Conservation (phyloP, 2,329 filamentous ascomycete genomes). For the Fusarium pseudoanthophilum region DNA sequence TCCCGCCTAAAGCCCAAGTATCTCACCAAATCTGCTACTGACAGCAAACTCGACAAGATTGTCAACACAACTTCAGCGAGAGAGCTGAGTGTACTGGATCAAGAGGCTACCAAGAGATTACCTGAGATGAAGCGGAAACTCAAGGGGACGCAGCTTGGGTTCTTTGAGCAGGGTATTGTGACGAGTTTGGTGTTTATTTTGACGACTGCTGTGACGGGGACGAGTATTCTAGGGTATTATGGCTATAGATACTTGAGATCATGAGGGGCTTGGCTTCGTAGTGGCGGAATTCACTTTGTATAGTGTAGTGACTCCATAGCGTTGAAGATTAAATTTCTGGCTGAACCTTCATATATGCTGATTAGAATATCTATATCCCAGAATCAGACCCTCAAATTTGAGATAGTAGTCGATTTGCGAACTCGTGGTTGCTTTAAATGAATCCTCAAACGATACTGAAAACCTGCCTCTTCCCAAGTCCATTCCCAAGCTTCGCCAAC, state of each 20-base stretch:
- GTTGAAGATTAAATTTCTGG: background rate
- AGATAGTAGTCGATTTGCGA: background rate
- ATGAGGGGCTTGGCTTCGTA: background rate
- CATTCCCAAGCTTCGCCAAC: background rate
- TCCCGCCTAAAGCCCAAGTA: conserved; percentile 23
- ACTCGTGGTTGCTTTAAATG: no score
- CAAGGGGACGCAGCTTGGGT: conserved; percentile 16
- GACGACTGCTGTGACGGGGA: conserved; percentile 19
- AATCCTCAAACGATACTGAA: conserved; percentile 1
- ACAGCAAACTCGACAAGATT: background rate
- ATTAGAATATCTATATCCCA: background rate
- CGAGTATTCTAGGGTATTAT: conserved; percentile 23
- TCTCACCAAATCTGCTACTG: background rate
- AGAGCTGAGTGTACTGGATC: background rate
- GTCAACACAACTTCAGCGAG: background rate
- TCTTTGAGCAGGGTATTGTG: conserved; percentile 34
- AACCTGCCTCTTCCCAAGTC: background rate
- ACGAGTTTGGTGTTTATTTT: conserved; percentile 18
- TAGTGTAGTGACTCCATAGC: background rate
- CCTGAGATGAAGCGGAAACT: conserved; percentile 18
- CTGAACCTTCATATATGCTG: background rate
- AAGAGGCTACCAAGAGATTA: conserved; percentile 7
- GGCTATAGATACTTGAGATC: conserved; percentile 12
- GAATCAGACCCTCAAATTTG: accelerated
- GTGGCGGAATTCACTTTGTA: background rate